phyloP scores from a whole-genome alignment of 768 basidiomycete species.

The Agaricus bisporus region DNA sequence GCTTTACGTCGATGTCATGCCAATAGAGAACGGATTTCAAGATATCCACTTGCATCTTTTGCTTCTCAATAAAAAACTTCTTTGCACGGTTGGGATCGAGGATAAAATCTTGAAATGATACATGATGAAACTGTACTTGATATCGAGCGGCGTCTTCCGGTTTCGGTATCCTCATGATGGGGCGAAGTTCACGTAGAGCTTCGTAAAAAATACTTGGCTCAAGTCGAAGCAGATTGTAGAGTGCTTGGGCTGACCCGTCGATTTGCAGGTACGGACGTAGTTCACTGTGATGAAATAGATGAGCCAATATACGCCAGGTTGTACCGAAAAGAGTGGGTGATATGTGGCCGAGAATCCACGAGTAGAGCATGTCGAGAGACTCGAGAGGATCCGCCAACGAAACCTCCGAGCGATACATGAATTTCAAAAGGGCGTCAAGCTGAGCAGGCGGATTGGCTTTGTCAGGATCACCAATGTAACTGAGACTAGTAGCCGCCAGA shows the following conservation, averaged over 20 bases:
- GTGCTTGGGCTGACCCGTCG: background rate
- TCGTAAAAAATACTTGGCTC: background rate
- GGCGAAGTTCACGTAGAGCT: background rate
- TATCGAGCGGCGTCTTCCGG: background rate
- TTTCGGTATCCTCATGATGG: background rate
- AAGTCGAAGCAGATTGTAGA: background rate
- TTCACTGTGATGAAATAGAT: background rate
- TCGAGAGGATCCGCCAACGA: background rate
- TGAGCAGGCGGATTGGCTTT: background rate
- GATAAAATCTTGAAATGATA: slow-evolving; percentile 1
- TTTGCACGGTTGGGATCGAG: background rate
- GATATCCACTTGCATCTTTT: background rate
- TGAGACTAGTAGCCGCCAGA: background rate
- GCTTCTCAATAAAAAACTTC: background rate
- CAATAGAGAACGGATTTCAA: background rate
- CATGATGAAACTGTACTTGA: background rate
- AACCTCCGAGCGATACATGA: background rate
- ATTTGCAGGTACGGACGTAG: no score
- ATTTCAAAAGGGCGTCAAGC: background rate
- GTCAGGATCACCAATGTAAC: background rate
- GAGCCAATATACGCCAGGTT: background rate
- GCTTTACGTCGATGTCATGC: background rate
- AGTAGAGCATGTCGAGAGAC: background rate
- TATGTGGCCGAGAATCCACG: background rate
- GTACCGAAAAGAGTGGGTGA: background rate